Base-by-base conservation (phyloP, 495 filamentous ascomycete species). In the Aspergillus olivimuriae region DNA sequence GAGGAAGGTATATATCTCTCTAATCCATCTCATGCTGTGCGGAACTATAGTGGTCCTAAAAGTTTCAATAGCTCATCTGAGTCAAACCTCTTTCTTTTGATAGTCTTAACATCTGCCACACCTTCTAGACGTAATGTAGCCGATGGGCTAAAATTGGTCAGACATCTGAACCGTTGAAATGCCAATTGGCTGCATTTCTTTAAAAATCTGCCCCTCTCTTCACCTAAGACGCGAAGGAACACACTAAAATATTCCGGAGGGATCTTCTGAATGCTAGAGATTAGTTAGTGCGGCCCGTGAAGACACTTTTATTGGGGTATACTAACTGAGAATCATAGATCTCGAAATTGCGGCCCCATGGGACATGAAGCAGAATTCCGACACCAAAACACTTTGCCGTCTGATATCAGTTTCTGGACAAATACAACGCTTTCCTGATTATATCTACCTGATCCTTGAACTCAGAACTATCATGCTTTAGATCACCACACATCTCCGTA, bases 251-350 rank as follows among this genome's bases (percentile, higher is more conserved):
- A 17, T 2, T 17, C 5, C 15, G 15, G n/a, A 3, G 34, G 16
- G 4, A 36, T 36, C 34, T 18, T 36, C 15, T 36, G 34, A 36
- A 36, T 18, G 18, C 34, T 36, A 28, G 24, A 28, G 11, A 28
- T 16, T 16, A 7, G 16, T 36, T 7, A 6, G 34, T 36, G 15
- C 4, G 34, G 3, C 34, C 19, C 5, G 9, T 17, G 15, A 3
- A 36, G 34, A 12, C 10, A 3, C 4, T 36, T 36, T 7, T 11
- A 11, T 33, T 33, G 31, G 16, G 15, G 15, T 17, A 17, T 36
- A 36, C 34, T 36, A 36, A 18, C 34, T 28, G 24, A 28, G 24
- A 36, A 18, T 36, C 34, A 17, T 36, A 36, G 10, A 36, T 17
- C 15, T 36, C 34, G 10, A 36, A 36, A 2, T 2, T 17, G 19